Evolutionary conservation across 768 basidiomycete species (phyloP), one percentile per base, ranked within the genome.

Genomic region (Panaeolus cyanescens): DNA sequence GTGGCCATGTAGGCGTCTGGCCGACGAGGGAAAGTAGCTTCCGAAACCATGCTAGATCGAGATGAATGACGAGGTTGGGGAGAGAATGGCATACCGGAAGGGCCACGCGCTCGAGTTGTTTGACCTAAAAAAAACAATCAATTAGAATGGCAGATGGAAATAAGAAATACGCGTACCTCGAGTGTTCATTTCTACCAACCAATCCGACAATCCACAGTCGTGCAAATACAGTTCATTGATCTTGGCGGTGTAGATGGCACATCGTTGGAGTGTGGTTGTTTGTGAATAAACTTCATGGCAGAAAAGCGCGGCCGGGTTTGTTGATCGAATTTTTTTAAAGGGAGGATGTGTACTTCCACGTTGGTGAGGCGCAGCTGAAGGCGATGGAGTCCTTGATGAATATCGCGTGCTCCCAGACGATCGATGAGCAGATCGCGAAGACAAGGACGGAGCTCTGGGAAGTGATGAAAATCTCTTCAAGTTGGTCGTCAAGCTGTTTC

Each of bases 1-100:
- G 92, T 93, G 5, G 92, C 92, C 25, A 80, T 79, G 59, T 85
- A 87, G 9, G 92, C 90, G 67, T 94, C 92, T n/a, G 87, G 79
- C 30, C 92, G 87, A 28, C 83, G 83, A 15, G 92, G 91, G 73
- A 94, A 94, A 0, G 92, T 92, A 40, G 82, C 83, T 64, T 91
- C 90, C 4, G 92, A 91, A 15, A 85, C 84, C 65, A 87, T 83
- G 9, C 92, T 93, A 1, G 85, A 84, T 42, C 84, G 80, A 17
- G 92, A 92, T 1, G 86, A 80, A 62, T 91, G 88, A 56, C 92
- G 83, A 30, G 84, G 80, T 61, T 88, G 85, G 10, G 84, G 78
- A 10, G 74, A 78, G 58, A 82, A 83, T 57, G 77, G 75, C 58
- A 74, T 71, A 19, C 76, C 73, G 17, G 81, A 77, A 20, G 79